Base-by-base conservation (phyloP, 306 rosid species). In the Trifolium subterraneum region DNA sequence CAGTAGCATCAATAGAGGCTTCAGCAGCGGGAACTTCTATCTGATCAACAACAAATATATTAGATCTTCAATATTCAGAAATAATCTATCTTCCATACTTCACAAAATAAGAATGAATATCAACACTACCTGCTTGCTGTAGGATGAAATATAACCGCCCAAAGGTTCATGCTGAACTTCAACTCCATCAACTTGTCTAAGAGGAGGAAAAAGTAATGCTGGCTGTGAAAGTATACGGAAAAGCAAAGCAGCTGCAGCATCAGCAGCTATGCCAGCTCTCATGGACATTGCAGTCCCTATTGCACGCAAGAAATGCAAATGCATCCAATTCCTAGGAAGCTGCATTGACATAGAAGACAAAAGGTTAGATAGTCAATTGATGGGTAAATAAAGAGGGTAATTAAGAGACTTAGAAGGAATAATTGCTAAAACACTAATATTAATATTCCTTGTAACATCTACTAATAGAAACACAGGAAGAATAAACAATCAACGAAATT, bases 261-360 rank as follows among this genome's bases (percentile, higher is more conserved):
- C 98, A 66, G 98, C 97, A 19, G 97, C 96, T 83, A 93, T 90
- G 31, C 96, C 96, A 52, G 88, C 97, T 82, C 98, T 84, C 98
- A 93, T 93, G 74, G 98, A 91, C 97, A 93, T 93, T 70, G 98
- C 98, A 66, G 91, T 93, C 83, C 98, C 98, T 69, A 93, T 93
- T 77, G 98, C 98, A 25, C 97, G 98, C 86, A 93, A 83, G 89
- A 93, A 93, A 87, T 93, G 98, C 81, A 93, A 83, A 80, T 93
- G 98, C 97, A 93, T 87, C 98, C 98, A 93, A 86, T 91, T 93
- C 80, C 97, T 86, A 48, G 98, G 98, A 86, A 93, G 98, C 98
- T 93, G 82, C 77, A 83, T 75, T 18, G 62, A 70, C 58, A 72
- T 68, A 80, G n/a, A 72, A 55, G 50, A 65, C 61, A 54, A 66